Evolutionary conservation across 306 rosid species (phyloP), one percentile per base, ranked within the genome.

Genomic region (Sindora glabra): DNA sequence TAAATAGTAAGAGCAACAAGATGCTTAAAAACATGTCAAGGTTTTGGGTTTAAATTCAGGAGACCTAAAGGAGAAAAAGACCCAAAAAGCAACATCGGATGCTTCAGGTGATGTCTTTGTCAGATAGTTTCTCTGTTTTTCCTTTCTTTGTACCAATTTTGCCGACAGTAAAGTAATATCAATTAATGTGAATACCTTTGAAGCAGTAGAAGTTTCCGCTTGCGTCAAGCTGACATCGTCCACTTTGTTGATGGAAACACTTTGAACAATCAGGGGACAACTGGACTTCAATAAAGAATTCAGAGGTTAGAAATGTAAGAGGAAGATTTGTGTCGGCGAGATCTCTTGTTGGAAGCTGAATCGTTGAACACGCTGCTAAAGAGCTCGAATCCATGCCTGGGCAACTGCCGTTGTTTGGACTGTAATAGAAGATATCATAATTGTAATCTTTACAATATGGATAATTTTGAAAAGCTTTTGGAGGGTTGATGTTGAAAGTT

Each of bases 271-370:
- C 54, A 3, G 16, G 0, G 3, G 62, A 24, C 13, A 76, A 2
- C 0, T 3, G 1, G 11, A 83, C 51, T 39, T 9, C 10, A 54
- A 21, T 21, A 2, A 0, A 0, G 42, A 72, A 10, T 23, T 25
- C 66, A 9, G 73, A 67, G 4, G 66, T 67, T 11, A 79, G 0
- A 9, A 72, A 61, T 4, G 1, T 2, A 1, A 27, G 3, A 26
- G 64, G 68, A 3, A 56, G 75, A 25, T 55, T 51, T 0, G 29
- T 2, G 11, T 39, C 69, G 25, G 75, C 33, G 9, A 57, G 5
- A 22, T 72, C 80, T 27, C 33, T 67, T 32, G 5, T 13, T 4
- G 83, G 89, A 57, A 79, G 78, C 6, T 3, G 7, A 29, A 60
- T 40, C n/a, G 6, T 38, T 5, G 81, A 52, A 56, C 89, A 77